Percentiles rank a stretch among this genome's conserved stretches.
Conservation (phyloP, 495 filamentous ascomycete species). For the Talaromyces adpressus region DNA sequence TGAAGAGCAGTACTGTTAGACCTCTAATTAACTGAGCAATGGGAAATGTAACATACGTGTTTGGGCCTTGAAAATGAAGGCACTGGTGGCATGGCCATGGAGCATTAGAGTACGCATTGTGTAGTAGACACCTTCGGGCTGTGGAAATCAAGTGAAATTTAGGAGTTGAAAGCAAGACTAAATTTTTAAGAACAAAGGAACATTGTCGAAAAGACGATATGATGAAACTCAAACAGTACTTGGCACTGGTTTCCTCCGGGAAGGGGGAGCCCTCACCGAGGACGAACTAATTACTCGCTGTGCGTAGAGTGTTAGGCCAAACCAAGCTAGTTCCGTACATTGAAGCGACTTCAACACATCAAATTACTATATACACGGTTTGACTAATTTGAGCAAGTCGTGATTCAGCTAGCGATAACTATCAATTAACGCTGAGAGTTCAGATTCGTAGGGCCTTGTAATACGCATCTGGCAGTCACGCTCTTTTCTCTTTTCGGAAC, state of each 20-base stretch:
- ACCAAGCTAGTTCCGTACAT: no score
- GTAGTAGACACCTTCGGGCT: not conserved
- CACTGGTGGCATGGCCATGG: slow-evolving; percentile 56
- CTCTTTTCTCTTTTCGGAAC: not conserved
- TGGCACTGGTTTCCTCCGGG: not conserved
- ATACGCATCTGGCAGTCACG: not conserved
- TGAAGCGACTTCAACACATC: no score
- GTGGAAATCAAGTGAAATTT: not conserved
- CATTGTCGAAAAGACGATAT: not conserved
- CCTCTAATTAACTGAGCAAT: not conserved
- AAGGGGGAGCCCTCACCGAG: not conserved
- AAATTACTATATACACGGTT: no score
- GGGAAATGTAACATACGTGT: slow-evolving; percentile 33
- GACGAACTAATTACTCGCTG: no score
- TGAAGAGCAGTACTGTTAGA: slow-evolving; percentile 11
- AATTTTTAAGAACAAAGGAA: not conserved
- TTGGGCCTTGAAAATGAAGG: slow-evolving; percentile 49
- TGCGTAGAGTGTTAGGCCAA: no score
- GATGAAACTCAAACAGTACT: not conserved
- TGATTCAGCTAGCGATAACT: no score
- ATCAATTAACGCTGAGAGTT: not conserved
- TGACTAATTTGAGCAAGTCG: no score
- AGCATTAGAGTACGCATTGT: slow-evolving; percentile 20
- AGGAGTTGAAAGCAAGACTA: not conserved
- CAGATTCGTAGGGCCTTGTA: not conserved